A percentile compares a stretch with the other conserved stretches of the same genome.
These are phyloP conservation scores for Sequoiadendron giganteum DNA, from an alignment of 75 land plant species.

Conservation along the genomic window DNA sequence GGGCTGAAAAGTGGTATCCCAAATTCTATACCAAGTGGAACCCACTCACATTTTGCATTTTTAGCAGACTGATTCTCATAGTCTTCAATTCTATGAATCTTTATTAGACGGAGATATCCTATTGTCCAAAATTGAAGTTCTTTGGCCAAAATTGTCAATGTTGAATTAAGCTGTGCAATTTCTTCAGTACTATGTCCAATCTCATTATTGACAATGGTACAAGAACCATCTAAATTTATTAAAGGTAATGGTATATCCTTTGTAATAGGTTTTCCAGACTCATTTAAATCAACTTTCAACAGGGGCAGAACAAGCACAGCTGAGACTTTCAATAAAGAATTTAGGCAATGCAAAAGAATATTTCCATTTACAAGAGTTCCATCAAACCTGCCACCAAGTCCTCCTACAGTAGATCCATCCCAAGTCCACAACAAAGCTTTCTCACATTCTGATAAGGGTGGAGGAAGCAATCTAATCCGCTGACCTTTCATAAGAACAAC, in stretches of 20 bases:
- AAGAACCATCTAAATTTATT: slow-evolving; percentile 60
- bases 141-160: slow-evolving; percentile 43
- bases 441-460: slow-evolving; percentile 80
- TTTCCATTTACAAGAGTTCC: slow-evolving; percentile 88
- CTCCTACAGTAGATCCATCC: slow-evolving; percentile 87
- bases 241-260: slow-evolving; percentile 79
- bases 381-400: slow-evolving; percentile 93
- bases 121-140: slow-evolving; percentile 70
- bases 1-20: slow-evolving; percentile 95
- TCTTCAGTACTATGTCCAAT: slow-evolving; percentile 37
- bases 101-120: slow-evolving; percentile 84
- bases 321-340: slow-evolving; percentile 75
- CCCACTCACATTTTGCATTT: slow-evolving; percentile 74
- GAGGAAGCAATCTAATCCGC: slow-evolving; percentile 84
- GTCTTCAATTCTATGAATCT: slow-evolving; percentile 43
- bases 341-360: slow-evolving; percentile 90
- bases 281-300: slow-evolving; percentile 56
- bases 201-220: slow-evolving; percentile 37
- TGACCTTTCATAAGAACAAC: slow-evolving; percentile 93
- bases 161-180: slow-evolving; percentile 27
- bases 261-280: slow-evolving; percentile 51
- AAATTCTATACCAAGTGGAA: slow-evolving; percentile 91
- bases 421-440: slow-evolving; percentile 97
- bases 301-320: slow-evolving; percentile 95
- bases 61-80: slow-evolving; percentile 23